Evolutionary conservation across 2,329 filamentous ascomycete species (phyloP), one percentile per base, ranked within the genome.

Genomic region (Juglanconis oblonga): DNA sequence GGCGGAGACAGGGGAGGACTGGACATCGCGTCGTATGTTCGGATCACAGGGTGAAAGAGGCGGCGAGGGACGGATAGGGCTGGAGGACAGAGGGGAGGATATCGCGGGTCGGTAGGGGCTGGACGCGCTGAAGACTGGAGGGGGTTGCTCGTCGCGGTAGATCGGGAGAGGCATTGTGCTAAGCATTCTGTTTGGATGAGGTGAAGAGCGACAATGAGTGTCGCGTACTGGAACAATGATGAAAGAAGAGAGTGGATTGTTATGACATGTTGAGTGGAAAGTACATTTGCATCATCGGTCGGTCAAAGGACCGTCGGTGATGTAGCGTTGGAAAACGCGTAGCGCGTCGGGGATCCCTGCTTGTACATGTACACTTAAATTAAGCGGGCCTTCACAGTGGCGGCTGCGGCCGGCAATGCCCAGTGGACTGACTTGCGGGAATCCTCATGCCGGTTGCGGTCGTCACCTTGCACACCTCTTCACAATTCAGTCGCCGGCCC

Each of bases 51-150:
- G 73, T 1, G 78, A 79, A 8, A 80, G 72, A 10, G 74, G 74
- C 11, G 73, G 71, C 10, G 75, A 74, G n/a, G 79, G 77, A 65
- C 82, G 81, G 55, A 85, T 71, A 11, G 84, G 83, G 38, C 59
- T 62, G 2, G 84, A 87, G 3, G 84, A 84, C 4, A 86, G 80
- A 5, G 83, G 84, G 52, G 84, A 87, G 1, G 84, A 73, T 35
- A 79, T 72, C 40, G 72, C 63, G 2, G 84, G 83, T 14, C 77
- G 77, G 70, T 79, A 67, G 14, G 58, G 66, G n/a, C 64, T 64
- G 1, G 64, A 64, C 44, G 48, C 35, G n/a, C 69, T 45, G 68
- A 67, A 71, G 78, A 55, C 6, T 32, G 51, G 42, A 33, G 53
- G 50, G 52, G 58, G 40, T 31, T 40, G 40, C 11, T 73, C 71